These are phyloP conservation scores for Sicyos baderoa DNA, from an alignment of 306 rosid species.

Conservation along the genomic window DNA sequence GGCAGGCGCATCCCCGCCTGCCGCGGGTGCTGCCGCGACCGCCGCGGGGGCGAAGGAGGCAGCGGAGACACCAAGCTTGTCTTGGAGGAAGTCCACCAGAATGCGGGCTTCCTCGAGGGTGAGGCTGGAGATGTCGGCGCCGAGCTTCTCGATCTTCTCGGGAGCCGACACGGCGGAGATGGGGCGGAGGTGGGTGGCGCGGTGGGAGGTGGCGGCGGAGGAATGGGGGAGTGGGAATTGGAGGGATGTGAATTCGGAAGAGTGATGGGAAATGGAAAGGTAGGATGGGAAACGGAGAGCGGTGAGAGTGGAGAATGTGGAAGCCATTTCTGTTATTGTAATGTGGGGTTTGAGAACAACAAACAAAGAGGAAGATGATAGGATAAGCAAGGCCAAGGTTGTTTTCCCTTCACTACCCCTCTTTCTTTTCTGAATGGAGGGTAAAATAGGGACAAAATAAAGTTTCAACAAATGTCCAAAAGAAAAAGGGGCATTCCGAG, in stretches of 20 bases:
- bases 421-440: background rate
- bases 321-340: constrained; percentile 38
- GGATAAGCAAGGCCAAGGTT: too few species aligned
- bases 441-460: background rate
- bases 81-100: constrained; percentile 83
- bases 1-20: constrained; percentile 30
- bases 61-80: constrained; percentile 86
- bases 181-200: constrained; percentile 46
- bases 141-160: constrained; percentile 56
- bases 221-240: constrained; percentile 32
- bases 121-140: constrained; percentile 50
- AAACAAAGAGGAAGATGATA: too few species aligned
- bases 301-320: constrained; percentile 43
- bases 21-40: constrained; percentile 32
- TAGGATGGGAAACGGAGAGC: constrained; percentile 34
- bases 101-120: constrained; percentile 73
- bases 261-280: constrained; percentile 26
- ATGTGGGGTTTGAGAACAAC: background rate
- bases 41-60: constrained; percentile 73
- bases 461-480: too few species aligned
- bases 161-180: constrained; percentile 54
- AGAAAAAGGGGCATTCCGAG: background rate
- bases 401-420: background rate
- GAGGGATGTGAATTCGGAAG: constrained; percentile 28
- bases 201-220: constrained; percentile 30